Conservation (phyloP, 2,329 filamentous ascomycete genomes). For the Nigrograna mackinnonii region DNA sequence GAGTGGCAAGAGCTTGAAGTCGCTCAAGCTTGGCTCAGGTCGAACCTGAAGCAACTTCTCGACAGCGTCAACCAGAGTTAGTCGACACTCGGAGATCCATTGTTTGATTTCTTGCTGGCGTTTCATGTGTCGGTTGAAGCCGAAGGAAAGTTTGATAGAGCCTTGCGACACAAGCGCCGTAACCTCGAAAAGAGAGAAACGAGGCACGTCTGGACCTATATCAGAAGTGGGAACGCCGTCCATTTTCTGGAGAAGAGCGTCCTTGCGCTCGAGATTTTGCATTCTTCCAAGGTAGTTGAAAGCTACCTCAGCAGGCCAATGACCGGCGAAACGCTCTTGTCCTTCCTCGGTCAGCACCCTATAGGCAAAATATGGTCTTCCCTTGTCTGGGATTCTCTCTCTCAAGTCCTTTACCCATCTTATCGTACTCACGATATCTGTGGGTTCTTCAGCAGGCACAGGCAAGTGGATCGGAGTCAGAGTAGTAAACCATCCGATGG, state of each 20-base stretch:
- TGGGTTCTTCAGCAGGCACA: conserved; percentile 22
- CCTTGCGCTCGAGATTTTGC: conserved; percentile 33
- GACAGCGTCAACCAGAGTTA: conserved; percentile 31
- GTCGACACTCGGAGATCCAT: conserved; percentile 32
- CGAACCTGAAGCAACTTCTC: conserved; percentile 30
- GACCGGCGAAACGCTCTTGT: conserved; percentile 25
- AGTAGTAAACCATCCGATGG: conserved; percentile 57
- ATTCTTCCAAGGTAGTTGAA: conserved; percentile 38
- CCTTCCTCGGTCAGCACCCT: conserved; percentile 27
- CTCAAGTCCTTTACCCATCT: conserved; percentile 37
- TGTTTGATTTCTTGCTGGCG: conserved; percentile 27
- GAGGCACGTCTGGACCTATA: conserved; percentile 27
- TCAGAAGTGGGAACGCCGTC: conserved; percentile 23
- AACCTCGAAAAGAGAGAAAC: conserved; percentile 34
- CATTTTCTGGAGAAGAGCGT: conserved; percentile 26
- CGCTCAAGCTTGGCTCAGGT: conserved; percentile 27
- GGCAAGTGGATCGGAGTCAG: conserved; percentile 31
- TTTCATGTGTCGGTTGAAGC: conserved; percentile 34
- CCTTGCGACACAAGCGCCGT: conserved; percentile 32
- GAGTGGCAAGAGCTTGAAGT: conserved; percentile 34
- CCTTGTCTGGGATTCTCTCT: conserved; percentile 33
- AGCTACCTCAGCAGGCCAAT: conserved; percentile 36
- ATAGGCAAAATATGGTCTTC: conserved; percentile 35
- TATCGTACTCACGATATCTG: conserved; percentile 34
- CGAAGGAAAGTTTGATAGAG: conserved; percentile 33